phyloP scores from a whole-genome alignment of 306 rosid species.

The Cucumis melo region DNA sequence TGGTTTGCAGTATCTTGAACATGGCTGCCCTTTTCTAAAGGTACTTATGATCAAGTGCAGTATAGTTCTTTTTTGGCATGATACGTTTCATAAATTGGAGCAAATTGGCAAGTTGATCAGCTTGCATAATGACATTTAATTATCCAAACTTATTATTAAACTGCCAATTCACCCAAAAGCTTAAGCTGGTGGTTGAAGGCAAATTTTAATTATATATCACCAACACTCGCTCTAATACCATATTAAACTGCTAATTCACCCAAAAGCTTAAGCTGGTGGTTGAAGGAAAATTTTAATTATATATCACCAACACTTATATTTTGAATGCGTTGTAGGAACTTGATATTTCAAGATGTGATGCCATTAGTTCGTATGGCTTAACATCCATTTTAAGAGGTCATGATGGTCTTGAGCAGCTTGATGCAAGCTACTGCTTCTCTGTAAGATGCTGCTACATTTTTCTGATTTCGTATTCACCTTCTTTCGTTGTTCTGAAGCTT shows the following conservation, averaged over 20 bases:
- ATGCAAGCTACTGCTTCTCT: slow-evolving; percentile 30
- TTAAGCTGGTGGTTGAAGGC: too few relatives aligned
- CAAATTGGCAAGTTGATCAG: not conserved
- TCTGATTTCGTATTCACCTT: not conserved
- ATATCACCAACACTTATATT: too few relatives aligned
- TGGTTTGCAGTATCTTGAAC: slow-evolving; percentile 39
- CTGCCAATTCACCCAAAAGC: too few relatives aligned
- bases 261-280: too few relatives aligned
- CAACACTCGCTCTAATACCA: too few relatives aligned
- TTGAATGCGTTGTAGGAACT: slow-evolving; percentile 30
- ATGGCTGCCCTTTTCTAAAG: slow-evolving; percentile 49
- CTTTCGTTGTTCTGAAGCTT: slow-evolving; percentile 6
- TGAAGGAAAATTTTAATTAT: too few relatives aligned
- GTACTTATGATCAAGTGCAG: slow-evolving; percentile 10
- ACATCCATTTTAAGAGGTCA: slow-evolving; percentile 37
- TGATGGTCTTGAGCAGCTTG: slow-evolving; percentile 24
- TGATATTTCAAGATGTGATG: slow-evolving; percentile 50
- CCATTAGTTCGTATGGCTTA: slow-evolving; percentile 34
- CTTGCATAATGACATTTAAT: not conserved
- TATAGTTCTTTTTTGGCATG: not conserved
- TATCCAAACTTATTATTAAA: not conserved
- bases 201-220: too few relatives aligned
- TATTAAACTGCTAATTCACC: too few relatives aligned
- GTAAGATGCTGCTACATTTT: slow-evolving; percentile 23
- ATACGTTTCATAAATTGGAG: not conserved